phyloP scores from a whole-genome alignment of 2,329 filamentous ascomycete species.

The Penicillium hordei region DNA sequence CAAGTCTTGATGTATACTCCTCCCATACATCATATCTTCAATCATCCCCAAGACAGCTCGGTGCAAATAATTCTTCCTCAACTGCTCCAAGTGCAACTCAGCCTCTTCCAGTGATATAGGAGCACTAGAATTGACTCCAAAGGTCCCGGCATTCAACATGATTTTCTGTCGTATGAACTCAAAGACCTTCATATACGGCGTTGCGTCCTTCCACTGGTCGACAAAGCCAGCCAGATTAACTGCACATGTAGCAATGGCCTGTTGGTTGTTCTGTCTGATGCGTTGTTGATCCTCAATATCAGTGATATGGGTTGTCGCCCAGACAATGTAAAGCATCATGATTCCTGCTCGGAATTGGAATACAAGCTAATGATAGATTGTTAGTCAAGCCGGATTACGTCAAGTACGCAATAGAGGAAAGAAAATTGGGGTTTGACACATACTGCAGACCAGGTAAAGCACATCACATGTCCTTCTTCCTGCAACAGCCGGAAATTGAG shows the following conservation, averaged over 20 bases:
- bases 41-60: slow-evolving; percentile 29
- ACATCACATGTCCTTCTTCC: slow-evolving; percentile 31
- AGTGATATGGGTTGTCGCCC: slow-evolving; percentile 17
- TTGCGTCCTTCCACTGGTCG: slow-evolving; percentile 26
- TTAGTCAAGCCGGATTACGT: not conserved
- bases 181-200: slow-evolving; percentile 24
- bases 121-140: not conserved
- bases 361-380: slow-evolving; percentile 20
- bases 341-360: slow-evolving; percentile 31
- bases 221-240: slow-evolving; percentile 25
- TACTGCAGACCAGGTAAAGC: slow-evolving; percentile 33
- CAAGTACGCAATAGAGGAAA: not conserved
- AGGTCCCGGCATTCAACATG: not conserved
- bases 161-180: slow-evolving; percentile 21
- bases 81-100: slow-evolving; percentile 18
- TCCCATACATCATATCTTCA: slow-evolving; percentile 28
- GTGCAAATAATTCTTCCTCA: slow-evolving; percentile 28
- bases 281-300: slow-evolving; percentile 3
- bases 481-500: slow-evolving; percentile 28
- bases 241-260: slow-evolving; percentile 23
- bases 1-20: slow-evolving; percentile 8
- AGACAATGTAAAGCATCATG: slow-evolving; percentile 30
- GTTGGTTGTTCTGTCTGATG: slow-evolving; percentile 14
- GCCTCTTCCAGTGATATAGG: slow-evolving; percentile 14
- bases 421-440: not conserved